Percentiles rank a stretch among this genome's conserved stretches.
phyloP scores from a whole-genome alignment of 75 land plant species.

The Picea glauca region DNA sequence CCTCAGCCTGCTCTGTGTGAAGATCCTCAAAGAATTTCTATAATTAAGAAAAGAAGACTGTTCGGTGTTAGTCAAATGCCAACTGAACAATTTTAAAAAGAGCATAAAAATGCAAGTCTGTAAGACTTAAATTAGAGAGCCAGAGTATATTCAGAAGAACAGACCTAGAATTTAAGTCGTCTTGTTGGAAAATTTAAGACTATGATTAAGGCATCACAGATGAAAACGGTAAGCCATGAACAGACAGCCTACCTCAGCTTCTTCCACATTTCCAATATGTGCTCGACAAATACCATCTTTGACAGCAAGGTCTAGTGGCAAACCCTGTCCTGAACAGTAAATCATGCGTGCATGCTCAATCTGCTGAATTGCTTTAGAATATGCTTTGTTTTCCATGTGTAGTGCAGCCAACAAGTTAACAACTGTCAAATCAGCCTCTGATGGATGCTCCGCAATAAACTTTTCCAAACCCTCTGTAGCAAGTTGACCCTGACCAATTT shows the following conservation, averaged over 20 bases:
- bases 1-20: slow-evolving; percentile 26
- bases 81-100: background rate
- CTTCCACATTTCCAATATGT: slow-evolving; percentile 65
- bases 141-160: background rate
- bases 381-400: slow-evolving; percentile 51
- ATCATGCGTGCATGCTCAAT: slow-evolving; percentile 47
- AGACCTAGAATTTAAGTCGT: background rate
- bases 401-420: slow-evolving; percentile 19
- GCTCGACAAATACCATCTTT: slow-evolving; percentile 81
- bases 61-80: background rate
- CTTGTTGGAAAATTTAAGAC: background rate
- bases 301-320: slow-evolving; percentile 58
- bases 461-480: slow-evolving; percentile 55
- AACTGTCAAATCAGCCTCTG: slow-evolving; percentile 56
- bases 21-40: slow-evolving; percentile 45
- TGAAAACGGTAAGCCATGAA: background rate
- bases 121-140: background rate
- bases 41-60: background rate
- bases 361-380: slow-evolving; percentile 48
- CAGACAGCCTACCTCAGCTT: slow-evolving; percentile 55
- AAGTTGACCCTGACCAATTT: slow-evolving; percentile 55
- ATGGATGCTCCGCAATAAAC: slow-evolving; percentile 42
- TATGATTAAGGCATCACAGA: background rate
- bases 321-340: slow-evolving; percentile 38
- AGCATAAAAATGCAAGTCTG: background rate